A percentile compares a stretch with the other conserved stretches of the same genome.
phyloP scores from a whole-genome alignment of 2,329 filamentous ascomycete species.

The Nemania sp. region DNA sequence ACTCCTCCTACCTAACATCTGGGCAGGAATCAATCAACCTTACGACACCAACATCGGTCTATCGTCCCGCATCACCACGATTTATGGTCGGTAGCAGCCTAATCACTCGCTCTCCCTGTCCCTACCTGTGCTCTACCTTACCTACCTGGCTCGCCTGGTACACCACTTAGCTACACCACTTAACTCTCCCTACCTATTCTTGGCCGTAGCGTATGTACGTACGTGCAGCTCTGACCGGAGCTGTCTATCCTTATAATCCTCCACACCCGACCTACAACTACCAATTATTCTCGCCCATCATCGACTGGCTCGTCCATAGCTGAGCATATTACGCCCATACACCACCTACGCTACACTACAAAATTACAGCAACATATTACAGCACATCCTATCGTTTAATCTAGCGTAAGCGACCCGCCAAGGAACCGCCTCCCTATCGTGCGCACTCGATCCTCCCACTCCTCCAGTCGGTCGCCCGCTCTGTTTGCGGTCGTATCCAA shows the following conservation, averaged over 20 bases:
- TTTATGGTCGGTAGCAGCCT: not conserved
- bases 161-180: no score
- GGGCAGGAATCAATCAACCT: constrained; percentile 2
- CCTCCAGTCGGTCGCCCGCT: not conserved
- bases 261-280: no score
- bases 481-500: constrained; percentile 11
- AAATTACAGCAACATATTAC: no score
- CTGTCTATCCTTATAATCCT: no score
- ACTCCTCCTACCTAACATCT: not conserved
- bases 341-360: no score
- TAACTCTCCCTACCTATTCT: not conserved
- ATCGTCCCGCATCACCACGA: not conserved
- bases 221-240: not conserved
- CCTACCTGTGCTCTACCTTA: not conserved
- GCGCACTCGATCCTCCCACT: no score
- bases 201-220: no score
- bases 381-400: no score
- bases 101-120: not conserved
- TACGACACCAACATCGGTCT: constrained; percentile 1
- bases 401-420: not conserved
- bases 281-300: no score
- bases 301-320: no score
- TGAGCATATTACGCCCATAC: no score
- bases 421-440: not conserved
- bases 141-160: not conserved